Base-by-base conservation (phyloP, 2,329 filamentous ascomycete genomes). In the Penicillium sp. region DNA sequence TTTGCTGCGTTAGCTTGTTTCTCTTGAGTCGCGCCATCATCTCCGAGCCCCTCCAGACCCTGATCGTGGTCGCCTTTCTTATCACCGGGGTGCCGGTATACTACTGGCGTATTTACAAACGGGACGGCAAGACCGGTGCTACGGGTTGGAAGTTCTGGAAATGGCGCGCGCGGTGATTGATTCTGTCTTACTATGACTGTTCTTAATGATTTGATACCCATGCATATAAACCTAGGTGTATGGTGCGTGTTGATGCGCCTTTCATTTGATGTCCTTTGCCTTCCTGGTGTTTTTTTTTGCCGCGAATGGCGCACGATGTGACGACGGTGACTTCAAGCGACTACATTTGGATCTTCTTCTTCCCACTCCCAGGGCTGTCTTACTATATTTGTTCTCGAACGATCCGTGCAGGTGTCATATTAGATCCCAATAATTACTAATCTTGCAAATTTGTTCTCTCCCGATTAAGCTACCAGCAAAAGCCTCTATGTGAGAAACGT, bases 1-100 rank as follows among this genome's bases (percentile, higher is more conserved):
- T 99, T 71, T 99, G 94, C 81, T 99, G 94, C 68, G 94, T 99
- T 36, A 95, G 90, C 69, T 73, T 99, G 59, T 99, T 99, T 69
- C 73, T 99, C 59, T 82, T 99, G 39, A 92, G 86, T 66, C 81
- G 94, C 46, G 91, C 92, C 3, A 85, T 97, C 13, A 94, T 99
- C 68, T 88, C 91, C 13, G 87, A 96, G 73, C 94, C 94, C 4
- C 64, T 95, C 47, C 92, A 99, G 79, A 96, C 93, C 0, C 70
- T 96, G 23, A 84, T 93, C 21, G 94, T 99, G 7, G 78, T 96
- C 6, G 86, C 78, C 0, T 99, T 97, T 65, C 89, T 96, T 54
- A 78, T 87, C 4, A 86, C 85, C 0, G 94, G 94, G 1, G 78
- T 97, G 34, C 89, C 91, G 0, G 84, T 97, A 26, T 99, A 93